Evolutionary conservation across 192 early-diverging fungal genomes (phyloP), one percentile per base, ranked within the genome.

Genomic region (Mortierella claussenii): DNA sequence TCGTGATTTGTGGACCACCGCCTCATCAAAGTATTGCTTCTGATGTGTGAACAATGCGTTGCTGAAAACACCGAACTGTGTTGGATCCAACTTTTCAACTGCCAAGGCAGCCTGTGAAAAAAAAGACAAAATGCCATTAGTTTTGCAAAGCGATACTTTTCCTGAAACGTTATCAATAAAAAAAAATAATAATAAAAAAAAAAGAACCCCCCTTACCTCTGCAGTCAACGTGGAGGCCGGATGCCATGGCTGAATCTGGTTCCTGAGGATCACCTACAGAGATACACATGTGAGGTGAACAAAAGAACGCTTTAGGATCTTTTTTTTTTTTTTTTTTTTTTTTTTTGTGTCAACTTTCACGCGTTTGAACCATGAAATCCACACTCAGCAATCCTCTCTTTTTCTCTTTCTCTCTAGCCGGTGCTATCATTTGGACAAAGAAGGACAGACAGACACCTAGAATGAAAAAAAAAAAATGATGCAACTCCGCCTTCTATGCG

Each of bases 201-300:
- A 28, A 20, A 28, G 24, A 12, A 9, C 20, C 20, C 45, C 20
- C 27, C 20, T 70, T 76, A 80, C 87, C 70, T 95, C 94, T 58
- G 93, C 90, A 51, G 93, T 69, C 28, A 93, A 56, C 4, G 89
- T 90, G 1, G 89, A 91, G 23, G 78, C 68, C 0, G 93, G 92
- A 70, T 95, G 93, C 94, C 94, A 94, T 1, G 92, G 89, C 58
- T 95, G 94, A 47, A 95, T 82, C 75, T 95, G 94, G 63, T 95
- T 91, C 18, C 92, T 83, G 68, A 95, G 89, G 17, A 91, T 70
- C 45, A 95, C 73, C 33, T 69, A 58, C 26, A 36, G 34, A 17
- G 13, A 55, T 34, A 40, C 8, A 40, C 7, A 40, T 10, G 13
- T 10, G 13, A 40, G 13, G 13, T 10, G 13, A 40, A 40, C 7